Conservation (phyloP, 768 basidiomycete species). For the Rhizopogon roseolus region DNA sequence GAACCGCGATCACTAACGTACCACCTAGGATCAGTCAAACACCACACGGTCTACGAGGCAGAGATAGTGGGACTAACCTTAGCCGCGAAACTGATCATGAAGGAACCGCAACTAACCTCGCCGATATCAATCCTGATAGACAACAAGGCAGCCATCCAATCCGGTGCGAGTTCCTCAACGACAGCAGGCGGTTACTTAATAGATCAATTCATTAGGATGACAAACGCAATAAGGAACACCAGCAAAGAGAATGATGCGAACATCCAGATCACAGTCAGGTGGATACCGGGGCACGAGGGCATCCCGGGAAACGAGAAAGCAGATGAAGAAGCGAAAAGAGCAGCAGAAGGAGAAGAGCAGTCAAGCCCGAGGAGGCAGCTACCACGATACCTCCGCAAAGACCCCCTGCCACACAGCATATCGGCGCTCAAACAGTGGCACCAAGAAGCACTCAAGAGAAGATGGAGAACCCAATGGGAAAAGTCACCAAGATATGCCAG, state of each 20-base stretch:
- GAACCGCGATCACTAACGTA: background rate
- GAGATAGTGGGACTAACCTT: slow-evolving; percentile 10
- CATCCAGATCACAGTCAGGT: slow-evolving; percentile 1
- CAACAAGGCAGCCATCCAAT: slow-evolving; percentile 8
- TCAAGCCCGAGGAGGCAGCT: background rate
- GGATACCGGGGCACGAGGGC: slow-evolving; percentile 13
- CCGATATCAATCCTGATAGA: background rate
- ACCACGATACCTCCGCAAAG: background rate
- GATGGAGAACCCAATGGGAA: background rate
- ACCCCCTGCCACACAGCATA: background rate
- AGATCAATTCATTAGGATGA: slow-evolving; percentile 1
- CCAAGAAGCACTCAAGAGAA: background rate
- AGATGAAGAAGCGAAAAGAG: slow-evolving; percentile 16
- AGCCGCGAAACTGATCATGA: slow-evolving; percentile 2
- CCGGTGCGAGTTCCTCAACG: background rate
- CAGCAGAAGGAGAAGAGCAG: background rate
- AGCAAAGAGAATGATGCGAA: background rate
- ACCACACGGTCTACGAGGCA: slow-evolving; percentile 14
- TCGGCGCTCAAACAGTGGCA: background rate
- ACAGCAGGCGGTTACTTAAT: slow-evolving; percentile 6
- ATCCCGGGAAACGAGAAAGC: slow-evolving; percentile 15
- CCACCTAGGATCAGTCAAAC: background rate
- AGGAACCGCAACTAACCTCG: background rate
- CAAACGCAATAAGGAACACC: background rate
- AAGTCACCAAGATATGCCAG: background rate